Evolutionary conservation across 2,329 filamentous ascomycete species (phyloP).

Genomic region (Eutypa lata): DNA sequence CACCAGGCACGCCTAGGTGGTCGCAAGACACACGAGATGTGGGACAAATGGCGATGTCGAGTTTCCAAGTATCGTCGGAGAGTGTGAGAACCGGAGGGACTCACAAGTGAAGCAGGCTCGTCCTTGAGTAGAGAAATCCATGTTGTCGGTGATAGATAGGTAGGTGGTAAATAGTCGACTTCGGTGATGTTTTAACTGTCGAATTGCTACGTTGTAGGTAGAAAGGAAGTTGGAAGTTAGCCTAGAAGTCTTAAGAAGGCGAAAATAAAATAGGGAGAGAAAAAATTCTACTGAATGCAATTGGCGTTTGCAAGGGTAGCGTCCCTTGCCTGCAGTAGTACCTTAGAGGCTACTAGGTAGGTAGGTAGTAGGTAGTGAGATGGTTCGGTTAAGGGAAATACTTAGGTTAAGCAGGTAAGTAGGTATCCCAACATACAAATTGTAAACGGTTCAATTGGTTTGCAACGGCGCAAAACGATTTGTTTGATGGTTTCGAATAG

Average conservation of each 20-base stretch:
- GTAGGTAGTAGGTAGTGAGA: background rate
- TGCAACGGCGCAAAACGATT: no score
- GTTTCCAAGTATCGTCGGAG: background rate
- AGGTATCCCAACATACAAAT: no score
- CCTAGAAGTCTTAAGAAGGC: background rate
- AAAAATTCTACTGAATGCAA: background rate
- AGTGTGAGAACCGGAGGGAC: constrained; percentile 21
- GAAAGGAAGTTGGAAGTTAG: constrained; percentile 4
- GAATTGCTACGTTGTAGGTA: constrained; percentile 3
- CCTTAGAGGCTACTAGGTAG: no score
- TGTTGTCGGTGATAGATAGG: constrained; percentile 23
- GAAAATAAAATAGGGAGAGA: background rate
- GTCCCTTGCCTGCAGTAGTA: background rate
- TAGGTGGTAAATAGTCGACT: no score
- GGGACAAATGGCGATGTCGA: background rate
- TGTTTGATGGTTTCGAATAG: no score
- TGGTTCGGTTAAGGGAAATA: no score
- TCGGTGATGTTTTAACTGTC: background rate
- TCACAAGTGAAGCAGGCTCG: constrained; percentile 53
- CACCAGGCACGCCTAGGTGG: background rate
- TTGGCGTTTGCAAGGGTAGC: background rate
- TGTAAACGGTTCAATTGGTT: no score
- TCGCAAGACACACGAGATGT: background rate
- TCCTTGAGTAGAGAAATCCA: constrained; percentile 40
- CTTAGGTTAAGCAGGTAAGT: no score